Evolutionary conservation across 2,329 filamentous ascomycete species (phyloP).

Genomic region (Penicillium olsonii): DNA sequence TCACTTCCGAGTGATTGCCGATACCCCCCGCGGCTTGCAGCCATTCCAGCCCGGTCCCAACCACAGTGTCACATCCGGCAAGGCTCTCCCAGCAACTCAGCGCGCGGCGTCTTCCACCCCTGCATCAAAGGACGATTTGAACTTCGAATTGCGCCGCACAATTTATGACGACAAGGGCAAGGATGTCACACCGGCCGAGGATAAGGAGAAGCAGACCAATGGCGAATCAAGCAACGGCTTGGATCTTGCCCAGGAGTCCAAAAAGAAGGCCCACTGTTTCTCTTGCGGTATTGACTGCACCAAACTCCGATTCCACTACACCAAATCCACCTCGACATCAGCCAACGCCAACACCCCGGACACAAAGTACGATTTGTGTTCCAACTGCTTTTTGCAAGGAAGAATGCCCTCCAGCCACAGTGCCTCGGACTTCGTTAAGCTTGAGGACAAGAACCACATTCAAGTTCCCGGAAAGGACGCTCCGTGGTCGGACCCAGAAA

Average conservation of each 20-base stretch:
- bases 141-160: constrained; percentile 90
- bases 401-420: constrained; percentile 78
- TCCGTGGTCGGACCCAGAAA: constrained; percentile 88
- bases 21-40: constrained; percentile 91
- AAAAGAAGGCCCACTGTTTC: constrained; percentile 75
- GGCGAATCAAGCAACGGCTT: constrained; percentile 71
- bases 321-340: constrained; percentile 62
- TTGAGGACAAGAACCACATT: constrained; percentile 84
- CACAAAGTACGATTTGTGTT: constrained; percentile 83
- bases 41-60: constrained; percentile 90
- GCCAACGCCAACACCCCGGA: constrained; percentile 57
- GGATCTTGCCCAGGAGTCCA: constrained; percentile 63
- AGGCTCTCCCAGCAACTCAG: constrained; percentile 69
- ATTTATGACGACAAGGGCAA: constrained; percentile 93
- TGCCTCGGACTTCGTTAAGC: constrained; percentile 79
- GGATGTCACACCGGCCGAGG: constrained; percentile 71
- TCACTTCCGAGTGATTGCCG: constrained; percentile 93
- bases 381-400: constrained; percentile 83
- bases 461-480: constrained; percentile 78
- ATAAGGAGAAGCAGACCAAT: constrained; percentile 67
- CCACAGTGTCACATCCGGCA: constrained; percentile 63
- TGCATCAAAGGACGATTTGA: constrained; percentile 75
- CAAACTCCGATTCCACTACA: constrained; percentile 68
- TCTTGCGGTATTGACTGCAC: constrained; percentile 91
- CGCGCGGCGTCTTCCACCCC: constrained; percentile 65